These are phyloP conservation scores for Grosmannia huntii DNA, from an alignment of 2,329 filamentous ascomycete species.

Conservation along the genomic window DNA sequence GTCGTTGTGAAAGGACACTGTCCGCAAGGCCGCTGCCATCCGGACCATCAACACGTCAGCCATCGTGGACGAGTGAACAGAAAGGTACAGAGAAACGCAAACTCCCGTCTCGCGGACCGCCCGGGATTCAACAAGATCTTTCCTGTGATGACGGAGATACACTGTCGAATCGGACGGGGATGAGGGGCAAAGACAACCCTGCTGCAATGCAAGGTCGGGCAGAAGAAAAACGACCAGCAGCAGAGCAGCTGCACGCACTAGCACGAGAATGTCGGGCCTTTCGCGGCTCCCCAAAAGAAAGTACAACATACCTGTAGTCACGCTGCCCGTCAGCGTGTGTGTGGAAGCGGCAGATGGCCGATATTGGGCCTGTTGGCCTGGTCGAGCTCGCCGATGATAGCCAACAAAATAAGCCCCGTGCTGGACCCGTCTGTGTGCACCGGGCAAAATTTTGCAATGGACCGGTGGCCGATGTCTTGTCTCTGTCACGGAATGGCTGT, in stretches of 20 bases:
- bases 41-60: slow-evolving; percentile 30
- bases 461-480: neutral
- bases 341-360: neutral
- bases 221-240: neutral
- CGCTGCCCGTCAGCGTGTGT: neutral
- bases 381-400: no score
- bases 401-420: no score
- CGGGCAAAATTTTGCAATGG: no score
- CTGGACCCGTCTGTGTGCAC: no score
- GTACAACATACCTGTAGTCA: neutral
- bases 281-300: neutral
- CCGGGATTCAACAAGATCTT: neutral
- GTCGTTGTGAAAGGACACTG: slow-evolving; percentile 26
- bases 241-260: neutral
- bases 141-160: neutral
- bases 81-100: neutral
- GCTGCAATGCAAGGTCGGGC: neutral
- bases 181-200: neutral
- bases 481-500: neutral
- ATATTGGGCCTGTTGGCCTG: neutral
- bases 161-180: neutral
- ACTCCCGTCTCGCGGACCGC: neutral
- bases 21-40: slow-evolving; percentile 26
- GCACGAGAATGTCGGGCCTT: neutral
- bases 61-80: slow-evolving; percentile 14